Evolutionary conservation across 1,284 basidiomycete species (phyloP), one percentile per base, ranked within the genome.

Genomic region (Phlebopus sp.): DNA sequence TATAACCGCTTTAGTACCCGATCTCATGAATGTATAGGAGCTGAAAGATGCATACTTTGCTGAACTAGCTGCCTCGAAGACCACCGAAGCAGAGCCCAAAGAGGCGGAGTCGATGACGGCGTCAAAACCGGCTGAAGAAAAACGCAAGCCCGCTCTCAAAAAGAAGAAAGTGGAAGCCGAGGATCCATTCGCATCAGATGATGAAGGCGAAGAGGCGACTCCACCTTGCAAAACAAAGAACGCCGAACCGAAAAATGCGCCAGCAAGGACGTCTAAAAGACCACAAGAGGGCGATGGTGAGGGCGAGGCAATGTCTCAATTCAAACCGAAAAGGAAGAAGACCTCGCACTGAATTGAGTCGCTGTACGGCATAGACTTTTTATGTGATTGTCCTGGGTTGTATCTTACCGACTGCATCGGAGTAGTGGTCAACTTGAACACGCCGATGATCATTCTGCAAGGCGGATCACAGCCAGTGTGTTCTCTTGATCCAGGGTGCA

Each of bases 41-140:
- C 64, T 86, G 32, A 82, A 77, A 62, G 79, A 84, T 29, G 75
- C 71, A 10, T 84, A 70, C 60, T 84, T 73, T 55, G 60, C 74
- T 21, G 72, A 76, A 15, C 53, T 78, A 6, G 60, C 60, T 37
- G 42, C 63, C 21, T 46, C 55, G 23, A 71, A 70, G 44, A 47
- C 50, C 34, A 29, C 42, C 10, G 49, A 42, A 2, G 35, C 52
- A 27, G 19, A 54, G 30, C 50, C 55, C 43, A 35, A 64, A 9
- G 67, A 63, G 44, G 45, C 49, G 29, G 52, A 53, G 15, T 19
- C 40, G 44, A 51, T 52, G 18, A 57, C 50, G 23, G 49, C 50
- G 6, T 23, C 46, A 7, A 72, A 68, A 47, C 9, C 58, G 31
- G 21, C 36, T 9, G 8, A 74, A 59, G 44, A 61, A 30, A 77